Conservation (phyloP, 805 yeast genomes). For the Candida cerambycidarum region DNA sequence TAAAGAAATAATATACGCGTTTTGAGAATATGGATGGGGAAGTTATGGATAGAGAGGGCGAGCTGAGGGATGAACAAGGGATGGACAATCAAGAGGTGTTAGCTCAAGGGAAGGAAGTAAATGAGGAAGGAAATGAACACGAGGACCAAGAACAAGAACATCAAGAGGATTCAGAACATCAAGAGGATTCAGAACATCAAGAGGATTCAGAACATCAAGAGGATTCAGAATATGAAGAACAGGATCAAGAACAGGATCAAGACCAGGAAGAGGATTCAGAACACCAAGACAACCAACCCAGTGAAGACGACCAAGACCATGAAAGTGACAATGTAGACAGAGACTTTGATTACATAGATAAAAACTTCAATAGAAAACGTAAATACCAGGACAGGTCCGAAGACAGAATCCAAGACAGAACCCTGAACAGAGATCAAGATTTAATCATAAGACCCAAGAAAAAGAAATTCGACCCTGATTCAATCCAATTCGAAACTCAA, state of each 20-base stretch:
- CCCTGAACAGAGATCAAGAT: too few relatives aligned
- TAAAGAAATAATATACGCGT: slow-evolving; percentile 6
- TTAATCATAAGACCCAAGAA: background rate
- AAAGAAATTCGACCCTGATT: slow-evolving; percentile 14
- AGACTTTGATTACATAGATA: background rate
- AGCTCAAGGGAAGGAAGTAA: too few relatives aligned
- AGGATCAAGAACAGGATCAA: background rate
- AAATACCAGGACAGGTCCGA: too few relatives aligned
- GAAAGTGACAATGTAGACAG: too few relatives aligned
- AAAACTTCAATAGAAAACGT: too few relatives aligned
- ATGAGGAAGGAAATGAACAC: background rate
- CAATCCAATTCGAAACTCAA: slow-evolving; percentile 12
- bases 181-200: too few relatives aligned
- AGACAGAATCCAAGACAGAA: too few relatives aligned
- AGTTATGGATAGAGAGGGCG: background rate
- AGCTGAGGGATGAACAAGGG: too few relatives aligned
- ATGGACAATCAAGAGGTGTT: background rate
- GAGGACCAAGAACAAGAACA: background rate
- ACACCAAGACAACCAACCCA: background rate
- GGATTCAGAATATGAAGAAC: background rate
- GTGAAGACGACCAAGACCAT: too few relatives aligned
- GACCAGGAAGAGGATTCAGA: background rate
- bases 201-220: background rate
- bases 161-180: background rate
- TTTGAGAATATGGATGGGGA: background rate